Evolutionary conservation across 306 rosid species (phyloP), one percentile per base, ranked within the genome.

Genomic region (Styphnolobium japonicum): DNA sequence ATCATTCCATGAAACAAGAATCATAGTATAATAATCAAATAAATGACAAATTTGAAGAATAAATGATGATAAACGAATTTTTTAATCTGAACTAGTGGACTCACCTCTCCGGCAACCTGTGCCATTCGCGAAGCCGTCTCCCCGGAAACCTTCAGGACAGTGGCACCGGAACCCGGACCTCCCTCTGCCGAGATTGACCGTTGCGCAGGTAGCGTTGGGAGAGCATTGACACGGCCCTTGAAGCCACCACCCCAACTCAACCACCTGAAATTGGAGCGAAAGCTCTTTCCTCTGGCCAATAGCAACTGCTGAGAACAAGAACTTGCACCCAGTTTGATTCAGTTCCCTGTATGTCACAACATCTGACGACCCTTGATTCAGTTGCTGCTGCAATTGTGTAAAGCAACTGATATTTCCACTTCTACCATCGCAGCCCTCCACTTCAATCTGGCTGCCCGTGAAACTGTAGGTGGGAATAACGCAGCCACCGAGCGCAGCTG

Each of bases 241-340:
- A 74, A 92, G 73, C 98, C 98, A 95, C 98, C 98, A 95, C 5
- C 64, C 89, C 76, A 95, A 80, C 68, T 95, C 92, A 19, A 95
- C 36, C 68, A 51, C 82, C 84, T 86, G 86, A 55, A 91, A 75
- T 84, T 86, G 83, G 21, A 92, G 80, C 58, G 80, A 75, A 56
- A 79, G 58, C 34, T 76, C 79, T 25, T 51, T 16, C n/a, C 40
- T 76, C 10, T 78, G 82, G 8, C 73, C 74, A 83, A 87, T 31
- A 39, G 86, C 71, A 48, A 89, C 31, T 7, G 98, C 85, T 0
- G 90, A 84, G 83, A 85, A 86, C 88, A 94, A 73, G 56, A 3
- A 67, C 2, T 42, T 80, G 80, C 98, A 94, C 0, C 31, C 18
- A 6, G 67, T 66, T 2, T 0, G 0, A 0, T 1, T 10, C 80